Percentiles rank a stretch among this genome's conserved stretches.
Conservation (phyloP, 352 stramenopile species). For the Phytophthora fragariaefolia region DNA sequence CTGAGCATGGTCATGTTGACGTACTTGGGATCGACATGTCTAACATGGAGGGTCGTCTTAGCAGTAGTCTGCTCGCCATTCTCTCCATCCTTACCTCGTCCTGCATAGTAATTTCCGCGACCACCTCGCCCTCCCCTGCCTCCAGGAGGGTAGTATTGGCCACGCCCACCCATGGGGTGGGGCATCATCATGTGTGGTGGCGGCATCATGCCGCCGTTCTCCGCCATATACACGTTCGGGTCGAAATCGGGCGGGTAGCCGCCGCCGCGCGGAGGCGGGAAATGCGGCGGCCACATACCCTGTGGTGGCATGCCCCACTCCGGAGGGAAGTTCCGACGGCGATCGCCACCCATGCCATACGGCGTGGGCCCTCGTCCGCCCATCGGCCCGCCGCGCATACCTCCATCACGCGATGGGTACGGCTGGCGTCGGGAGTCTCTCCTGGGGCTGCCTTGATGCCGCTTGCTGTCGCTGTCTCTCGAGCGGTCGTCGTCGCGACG, state of each 20-base stretch:
- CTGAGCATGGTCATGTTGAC: conserved; percentile 91
- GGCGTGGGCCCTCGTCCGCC: conserved; percentile 34
- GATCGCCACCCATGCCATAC: conserved; percentile 48
- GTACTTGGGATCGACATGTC: conserved; percentile 88
- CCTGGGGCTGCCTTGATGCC: conserved; percentile 45
- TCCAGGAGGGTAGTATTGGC: conserved; percentile 50
- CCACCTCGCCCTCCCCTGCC: conserved; percentile 53
- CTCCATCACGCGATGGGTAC: conserved; percentile 38
- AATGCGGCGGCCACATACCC: conserved; percentile 73
- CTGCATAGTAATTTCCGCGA: conserved; percentile 43
- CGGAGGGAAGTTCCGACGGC: conserved; percentile 64
- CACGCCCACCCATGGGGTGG: conserved; percentile 55
- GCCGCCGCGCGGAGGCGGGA: conserved; percentile 43
- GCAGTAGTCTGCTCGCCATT: conserved; percentile 37
- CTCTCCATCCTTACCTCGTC: conserved; percentile 41
- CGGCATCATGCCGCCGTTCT: conserved; percentile 66
- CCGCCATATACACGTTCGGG: conserved; percentile 67
- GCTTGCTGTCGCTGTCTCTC: conserved; percentile 39
- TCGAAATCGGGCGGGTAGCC: conserved; percentile 71
- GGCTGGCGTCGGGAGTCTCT: conserved; percentile 41
- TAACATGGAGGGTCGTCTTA: conserved; percentile 83
- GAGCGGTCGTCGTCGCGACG: conserved; percentile 63
- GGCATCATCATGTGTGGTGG: conserved; percentile 78
- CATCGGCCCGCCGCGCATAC: conserved; percentile 37
- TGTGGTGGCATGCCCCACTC: conserved; percentile 78